Percentiles rank a stretch among this genome's conserved stretches.
Conservation (phyloP, 116 monocot species). For the Dioscorea cayenensis region DNA sequence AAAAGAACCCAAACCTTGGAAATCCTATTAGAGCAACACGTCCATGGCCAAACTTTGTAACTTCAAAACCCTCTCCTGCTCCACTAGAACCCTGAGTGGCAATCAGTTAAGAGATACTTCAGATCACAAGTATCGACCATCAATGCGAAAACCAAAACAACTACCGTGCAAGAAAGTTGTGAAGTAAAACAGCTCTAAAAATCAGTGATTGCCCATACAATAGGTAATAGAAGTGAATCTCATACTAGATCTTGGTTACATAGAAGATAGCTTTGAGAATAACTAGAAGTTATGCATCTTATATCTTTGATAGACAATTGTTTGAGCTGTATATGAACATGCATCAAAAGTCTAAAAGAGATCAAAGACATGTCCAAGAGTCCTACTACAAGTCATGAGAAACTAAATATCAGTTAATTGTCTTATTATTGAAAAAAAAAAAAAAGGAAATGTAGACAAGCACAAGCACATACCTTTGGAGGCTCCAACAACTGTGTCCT, state of each 20-base stretch:
- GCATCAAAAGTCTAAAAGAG: too few species aligned
- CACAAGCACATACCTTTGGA: slow-evolving; percentile 66
- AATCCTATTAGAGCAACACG: slow-evolving; percentile 99
- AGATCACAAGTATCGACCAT: not conserved
- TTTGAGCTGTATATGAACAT: too few species aligned
- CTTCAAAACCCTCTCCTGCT: slow-evolving; percentile 99
- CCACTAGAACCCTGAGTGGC: slow-evolving; percentile 82
- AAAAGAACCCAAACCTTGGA: slow-evolving; percentile 63
- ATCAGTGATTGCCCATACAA: too few species aligned
- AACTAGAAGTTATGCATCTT: too few species aligned
- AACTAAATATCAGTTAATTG: too few species aligned
- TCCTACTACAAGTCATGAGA: too few species aligned
- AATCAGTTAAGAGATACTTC: not conserved
- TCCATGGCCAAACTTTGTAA: slow-evolving; percentile 99
- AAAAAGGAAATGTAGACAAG: not conserved
- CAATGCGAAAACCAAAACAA: not conserved
- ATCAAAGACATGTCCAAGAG: too few species aligned
- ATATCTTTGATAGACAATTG: too few species aligned
- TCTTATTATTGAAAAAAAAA: not conserved
- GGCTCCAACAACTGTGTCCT: slow-evolving; percentile 94
- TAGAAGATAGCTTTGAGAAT: too few species aligned
- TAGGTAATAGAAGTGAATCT: too few species aligned
- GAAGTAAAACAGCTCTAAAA: too few species aligned
- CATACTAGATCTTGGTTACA: too few species aligned
- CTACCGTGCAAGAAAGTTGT: not conserved